Conservation (phyloP, 179 eudicot genomes). For the Gypsophila paniculata region DNA sequence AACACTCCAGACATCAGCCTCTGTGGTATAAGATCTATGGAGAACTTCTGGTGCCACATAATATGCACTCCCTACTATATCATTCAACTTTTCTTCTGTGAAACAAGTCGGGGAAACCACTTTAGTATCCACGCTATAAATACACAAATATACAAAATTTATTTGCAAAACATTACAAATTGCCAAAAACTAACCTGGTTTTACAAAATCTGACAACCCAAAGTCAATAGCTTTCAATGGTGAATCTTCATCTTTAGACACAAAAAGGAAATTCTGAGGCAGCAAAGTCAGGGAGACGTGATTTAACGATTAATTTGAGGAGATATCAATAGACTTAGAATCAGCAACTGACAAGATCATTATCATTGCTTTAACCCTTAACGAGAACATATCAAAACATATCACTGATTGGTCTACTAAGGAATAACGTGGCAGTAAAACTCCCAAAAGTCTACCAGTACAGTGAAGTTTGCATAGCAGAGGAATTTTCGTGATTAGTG, state of each 20-base stretch:
- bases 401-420: background rate
- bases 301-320: background rate
- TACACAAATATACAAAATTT: background rate
- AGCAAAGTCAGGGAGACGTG: slow-evolving; percentile 12
- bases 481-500: background rate
- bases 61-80: slow-evolving; percentile 89
- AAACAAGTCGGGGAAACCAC: slow-evolving; percentile 8
- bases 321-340: background rate
- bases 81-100: slow-evolving; percentile 81
- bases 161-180: background rate
- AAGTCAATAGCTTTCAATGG: slow-evolving; percentile 82
- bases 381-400: background rate
- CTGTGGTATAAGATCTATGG: slow-evolving; percentile 73
- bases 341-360: background rate
- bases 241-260: slow-evolving; percentile 67
- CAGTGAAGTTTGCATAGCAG: background rate
- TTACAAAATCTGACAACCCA: slow-evolving; percentile 92
- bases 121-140: background rate
- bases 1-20: slow-evolving; percentile 91
- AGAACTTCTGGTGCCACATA: slow-evolving; percentile 95
- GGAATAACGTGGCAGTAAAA: background rate
- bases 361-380: background rate
- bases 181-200: slow-evolving; percentile 56
- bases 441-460: background rate
- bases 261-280: slow-evolving; percentile 71